Conservation (phyloP, 2,329 filamentous ascomycete species). For the Fusarium sp. region DNA sequence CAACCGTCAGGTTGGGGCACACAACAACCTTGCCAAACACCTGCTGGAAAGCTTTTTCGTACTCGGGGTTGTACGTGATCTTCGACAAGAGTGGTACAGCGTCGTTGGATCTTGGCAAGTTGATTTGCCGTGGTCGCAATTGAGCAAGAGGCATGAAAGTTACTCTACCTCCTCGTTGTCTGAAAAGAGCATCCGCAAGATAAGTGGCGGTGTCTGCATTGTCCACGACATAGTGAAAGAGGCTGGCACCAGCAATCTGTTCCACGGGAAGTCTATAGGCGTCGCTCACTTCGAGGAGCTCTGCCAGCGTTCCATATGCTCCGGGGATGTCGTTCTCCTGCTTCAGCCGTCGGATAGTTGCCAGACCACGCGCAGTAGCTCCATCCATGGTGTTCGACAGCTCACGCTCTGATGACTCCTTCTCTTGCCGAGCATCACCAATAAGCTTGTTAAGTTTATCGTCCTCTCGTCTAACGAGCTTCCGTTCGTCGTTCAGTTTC, state of each 20-base stretch:
- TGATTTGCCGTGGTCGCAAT: conserved; percentile 76
- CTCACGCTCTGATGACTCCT: conserved; percentile 80
- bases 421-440: conserved; percentile 79
- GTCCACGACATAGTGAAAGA: conserved; percentile 97
- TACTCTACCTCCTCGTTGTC: conserved; percentile 83
- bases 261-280: conserved; percentile 90
- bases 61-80: conserved; percentile 80
- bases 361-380: conserved; percentile 86
- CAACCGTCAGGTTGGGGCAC: conserved; percentile 88
- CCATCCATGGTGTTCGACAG: conserved; percentile 90
- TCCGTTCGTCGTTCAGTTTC: conserved; percentile 85
- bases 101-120: conserved; percentile 87
- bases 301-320: conserved; percentile 91
- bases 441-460: conserved; percentile 86
- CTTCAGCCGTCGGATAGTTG: conserved; percentile 87
- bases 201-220: conserved; percentile 87
- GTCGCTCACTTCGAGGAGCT: conserved; percentile 89
- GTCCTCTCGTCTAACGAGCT: conserved; percentile 88
- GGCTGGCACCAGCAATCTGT: conserved; percentile 89
- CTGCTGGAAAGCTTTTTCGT: conserved; percentile 89
- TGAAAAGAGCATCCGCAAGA: conserved; percentile 83
- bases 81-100: conserved; percentile 89
- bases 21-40: conserved; percentile 97
- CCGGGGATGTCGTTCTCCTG: conserved; percentile 83
- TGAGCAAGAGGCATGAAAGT: conserved; percentile 96